phyloP scores from a whole-genome alignment of 192 early-diverging fungal species.

The Chytriomyces confervae region DNA sequence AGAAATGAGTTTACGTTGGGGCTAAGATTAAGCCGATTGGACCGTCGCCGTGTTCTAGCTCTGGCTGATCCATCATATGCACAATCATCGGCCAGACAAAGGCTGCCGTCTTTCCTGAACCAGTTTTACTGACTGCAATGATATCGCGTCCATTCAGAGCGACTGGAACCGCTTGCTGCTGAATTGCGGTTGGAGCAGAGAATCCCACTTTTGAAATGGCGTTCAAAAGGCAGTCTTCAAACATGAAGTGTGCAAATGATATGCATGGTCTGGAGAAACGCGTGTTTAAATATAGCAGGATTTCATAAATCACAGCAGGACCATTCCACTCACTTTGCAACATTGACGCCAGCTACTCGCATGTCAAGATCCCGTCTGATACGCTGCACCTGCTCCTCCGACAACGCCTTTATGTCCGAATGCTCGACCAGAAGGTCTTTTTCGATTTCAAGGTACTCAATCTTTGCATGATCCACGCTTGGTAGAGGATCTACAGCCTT shows the following conservation, averaged over 20 bases:
- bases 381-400: constrained; percentile 55
- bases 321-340: constrained; percentile 47
- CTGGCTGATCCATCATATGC: constrained; percentile 85
- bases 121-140: constrained; percentile 84
- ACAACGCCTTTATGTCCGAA: constrained; percentile 69
- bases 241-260: constrained; percentile 86
- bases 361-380: constrained; percentile 69
- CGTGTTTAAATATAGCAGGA: no score
- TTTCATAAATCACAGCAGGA: no score
- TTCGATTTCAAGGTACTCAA: constrained; percentile 73
- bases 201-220: constrained; percentile 70
- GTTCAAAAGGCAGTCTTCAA: constrained; percentile 71
- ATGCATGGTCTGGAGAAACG: constrained; percentile 59
- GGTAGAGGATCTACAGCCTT: constrained; percentile 74
- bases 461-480: constrained; percentile 67
- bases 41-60: constrained; percentile 76
- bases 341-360: constrained; percentile 67
- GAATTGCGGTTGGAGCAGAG: constrained; percentile 76
- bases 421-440: constrained; percentile 84
- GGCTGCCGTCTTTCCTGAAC: constrained; percentile 86
- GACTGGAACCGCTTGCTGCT: constrained; percentile 78
- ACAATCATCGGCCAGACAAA: constrained; percentile 84
- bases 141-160: constrained; percentile 81
- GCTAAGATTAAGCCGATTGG: constrained; percentile 81
- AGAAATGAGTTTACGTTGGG: constrained; percentile 55